These are phyloP conservation scores for Fraxinus velutina DNA, from an alignment of 305 asterid genomes.

Conservation along the genomic window DNA sequence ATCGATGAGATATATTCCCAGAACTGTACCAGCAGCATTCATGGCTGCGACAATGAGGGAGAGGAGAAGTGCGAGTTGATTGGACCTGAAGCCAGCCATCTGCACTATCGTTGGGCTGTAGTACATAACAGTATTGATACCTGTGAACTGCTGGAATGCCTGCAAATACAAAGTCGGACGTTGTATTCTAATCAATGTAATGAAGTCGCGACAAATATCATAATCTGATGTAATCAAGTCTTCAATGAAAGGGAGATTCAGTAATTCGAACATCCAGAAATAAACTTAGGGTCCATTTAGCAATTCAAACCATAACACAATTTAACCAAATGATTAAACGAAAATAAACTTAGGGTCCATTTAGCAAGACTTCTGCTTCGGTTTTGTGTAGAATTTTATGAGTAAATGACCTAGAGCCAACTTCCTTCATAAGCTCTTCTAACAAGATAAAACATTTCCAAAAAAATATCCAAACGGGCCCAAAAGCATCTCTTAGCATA, in stretches of 20 bases:
- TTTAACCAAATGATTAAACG: not conserved
- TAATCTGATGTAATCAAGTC: not conserved
- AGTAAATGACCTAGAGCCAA: not conserved
- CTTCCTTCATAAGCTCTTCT: not conserved
- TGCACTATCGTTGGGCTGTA: conserved; percentile 91
- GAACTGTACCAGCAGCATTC: conserved; percentile 74
- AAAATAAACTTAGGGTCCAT: not conserved
- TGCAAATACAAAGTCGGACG: conserved; percentile 32
- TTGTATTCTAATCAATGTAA: not conserved
- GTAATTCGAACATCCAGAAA: not conserved
- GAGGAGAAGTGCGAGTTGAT: conserved; percentile 75
- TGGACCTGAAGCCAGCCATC: conserved; percentile 93
- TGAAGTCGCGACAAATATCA: not conserved
- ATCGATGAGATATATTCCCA: conserved; percentile 82
- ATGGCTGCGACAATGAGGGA: conserved; percentile 71
- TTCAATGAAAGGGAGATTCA: not conserved
- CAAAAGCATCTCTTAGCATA: not conserved
- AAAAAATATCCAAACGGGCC: not conserved
- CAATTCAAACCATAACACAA: not conserved
- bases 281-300: no score
- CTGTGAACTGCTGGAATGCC: conserved; percentile 94
- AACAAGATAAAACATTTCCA: not conserved
- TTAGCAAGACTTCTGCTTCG: not conserved
- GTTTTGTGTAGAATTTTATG: not conserved
- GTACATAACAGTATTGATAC: conserved; percentile 86